Evolutionary conservation across 2,329 filamentous ascomycete species (phyloP).

Genomic region (Rhinocladiella similis): DNA sequence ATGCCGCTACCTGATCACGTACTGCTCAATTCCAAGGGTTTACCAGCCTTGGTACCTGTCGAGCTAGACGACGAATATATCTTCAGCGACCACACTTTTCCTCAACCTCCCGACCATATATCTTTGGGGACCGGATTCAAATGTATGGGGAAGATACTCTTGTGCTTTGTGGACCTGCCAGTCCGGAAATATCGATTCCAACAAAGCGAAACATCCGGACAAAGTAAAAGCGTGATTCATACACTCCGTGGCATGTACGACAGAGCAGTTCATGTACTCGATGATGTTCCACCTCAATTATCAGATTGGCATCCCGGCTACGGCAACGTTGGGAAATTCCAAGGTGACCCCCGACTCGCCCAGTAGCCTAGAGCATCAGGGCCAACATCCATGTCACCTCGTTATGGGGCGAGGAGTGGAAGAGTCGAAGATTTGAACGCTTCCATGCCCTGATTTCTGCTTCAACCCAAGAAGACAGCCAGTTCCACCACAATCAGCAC

Average conservation of each 20-base stretch:
- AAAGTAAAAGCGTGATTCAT: too few species aligned
- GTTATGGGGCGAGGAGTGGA: slow-evolving; percentile 37
- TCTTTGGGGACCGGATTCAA: neutral
- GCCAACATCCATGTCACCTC: slow-evolving; percentile 41
- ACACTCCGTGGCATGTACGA: too few species aligned
- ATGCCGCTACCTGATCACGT: too few species aligned
- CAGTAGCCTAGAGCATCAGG: slow-evolving; percentile 25
- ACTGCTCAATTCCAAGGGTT: slow-evolving; percentile 30
- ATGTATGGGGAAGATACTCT: too few species aligned
- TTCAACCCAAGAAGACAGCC: neutral
- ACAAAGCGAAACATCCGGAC: too few species aligned
- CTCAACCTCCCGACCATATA: slow-evolving; percentile 18
- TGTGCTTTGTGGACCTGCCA: too few species aligned
- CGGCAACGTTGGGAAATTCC: too few species aligned
- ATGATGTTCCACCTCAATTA: too few species aligned
- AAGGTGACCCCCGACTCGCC: too few species aligned
- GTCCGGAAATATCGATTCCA: too few species aligned
- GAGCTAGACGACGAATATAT: slow-evolving; percentile 37
- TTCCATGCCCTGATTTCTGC: slow-evolving; percentile 30
- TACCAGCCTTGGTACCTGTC: slow-evolving; percentile 36
- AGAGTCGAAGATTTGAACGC: slow-evolving; percentile 38
- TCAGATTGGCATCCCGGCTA: too few species aligned
- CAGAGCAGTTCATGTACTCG: too few species aligned
- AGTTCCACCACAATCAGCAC: slow-evolving; percentile 17
- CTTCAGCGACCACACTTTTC: slow-evolving; percentile 31